Percentiles rank a stretch among this genome's conserved stretches.
phyloP scores from a whole-genome alignment of 495 filamentous ascomycete species.

The Penicillium manginii region DNA sequence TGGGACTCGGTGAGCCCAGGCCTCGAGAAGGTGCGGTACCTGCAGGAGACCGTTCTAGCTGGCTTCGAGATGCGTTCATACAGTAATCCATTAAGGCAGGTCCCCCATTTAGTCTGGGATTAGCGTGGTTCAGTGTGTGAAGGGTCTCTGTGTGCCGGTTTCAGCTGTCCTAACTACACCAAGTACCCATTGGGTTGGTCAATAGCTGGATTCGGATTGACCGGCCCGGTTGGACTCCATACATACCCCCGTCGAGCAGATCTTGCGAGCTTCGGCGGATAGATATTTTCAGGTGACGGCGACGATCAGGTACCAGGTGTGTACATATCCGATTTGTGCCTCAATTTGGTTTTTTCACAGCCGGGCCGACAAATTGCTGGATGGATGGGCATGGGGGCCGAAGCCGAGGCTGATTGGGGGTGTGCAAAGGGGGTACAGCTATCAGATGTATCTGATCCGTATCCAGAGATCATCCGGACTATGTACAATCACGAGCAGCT shows the following conservation, averaged over 20 bases:
- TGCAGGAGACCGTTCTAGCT: constrained; percentile 31
- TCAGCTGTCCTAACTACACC: background rate
- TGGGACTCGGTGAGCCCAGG: constrained; percentile 4
- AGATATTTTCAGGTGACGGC: constrained; percentile 5
- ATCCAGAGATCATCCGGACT: background rate
- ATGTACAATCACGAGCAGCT: background rate
- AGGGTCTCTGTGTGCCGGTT: background rate
- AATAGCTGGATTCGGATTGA: background rate
- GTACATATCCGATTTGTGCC: background rate
- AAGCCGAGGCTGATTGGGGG: constrained; percentile 9
- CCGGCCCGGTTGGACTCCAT: constrained; percentile 4
- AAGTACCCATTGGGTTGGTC: background rate
- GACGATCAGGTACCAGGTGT: constrained; percentile 2
- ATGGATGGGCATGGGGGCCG: background rate
- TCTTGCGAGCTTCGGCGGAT: constrained; percentile 2
- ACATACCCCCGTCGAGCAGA: background rate
- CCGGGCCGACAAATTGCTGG: background rate
- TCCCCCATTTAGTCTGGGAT: background rate
- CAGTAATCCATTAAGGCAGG: background rate
- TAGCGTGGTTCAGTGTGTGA: constrained; percentile 3
- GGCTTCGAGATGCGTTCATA: constrained; percentile 11
- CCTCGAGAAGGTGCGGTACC: constrained; percentile 20
- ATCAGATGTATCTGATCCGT: background rate
- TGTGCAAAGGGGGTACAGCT: background rate
- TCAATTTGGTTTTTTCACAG: background rate